Evolutionary conservation across 129 eudicot species (phyloP), one percentile per base, ranked within the genome.

Genomic region (Flaveria linearis): DNA sequence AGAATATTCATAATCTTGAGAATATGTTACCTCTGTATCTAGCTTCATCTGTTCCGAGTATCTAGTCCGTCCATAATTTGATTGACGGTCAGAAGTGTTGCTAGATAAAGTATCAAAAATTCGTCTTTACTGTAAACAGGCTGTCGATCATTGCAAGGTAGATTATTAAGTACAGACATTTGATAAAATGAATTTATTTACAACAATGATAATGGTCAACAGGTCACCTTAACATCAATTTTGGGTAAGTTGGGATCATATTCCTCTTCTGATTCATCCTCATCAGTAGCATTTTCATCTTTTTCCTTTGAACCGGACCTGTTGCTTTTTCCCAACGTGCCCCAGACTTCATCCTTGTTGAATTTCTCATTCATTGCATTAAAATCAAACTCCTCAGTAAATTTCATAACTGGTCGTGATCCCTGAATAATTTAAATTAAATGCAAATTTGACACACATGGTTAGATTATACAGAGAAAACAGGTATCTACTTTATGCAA

Each of bases 311-410:
- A 56, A 11, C 62, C 62, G 1, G 62, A 18, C 62, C 45, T 63
- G 84, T 83, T 85, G 72, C 82, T 82, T 80, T 90, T 91, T 49
- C 98, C 98, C 33, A 93, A 82, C 76, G 83, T 84, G 62, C 97
- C 98, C 98, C 98, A 93, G 9, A 93, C 86, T 85, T 93, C 98
- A 76, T 93, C 98, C 76, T 93, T 93, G 47, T 90, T 93, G 76
- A 93, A 93, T 50, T 90, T 93, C 77, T 93, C 98, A 82, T 93
- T 93, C 98, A 93, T 93, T 33, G 97, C 98, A 80, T 36, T 84
- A 47, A 93, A 93, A 83, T 93, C 98, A 78, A 93, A 93, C 33
- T 93, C 98, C 83, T 93, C 98, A 0, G 92, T 88, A 72, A 93
- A 93, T 75, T 82, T 87, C 69, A 88, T 78, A 81, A 87, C 87